Conservation (phyloP, 495 filamentous ascomycete species). For the Lasiosphaeria miniovina region DNA sequence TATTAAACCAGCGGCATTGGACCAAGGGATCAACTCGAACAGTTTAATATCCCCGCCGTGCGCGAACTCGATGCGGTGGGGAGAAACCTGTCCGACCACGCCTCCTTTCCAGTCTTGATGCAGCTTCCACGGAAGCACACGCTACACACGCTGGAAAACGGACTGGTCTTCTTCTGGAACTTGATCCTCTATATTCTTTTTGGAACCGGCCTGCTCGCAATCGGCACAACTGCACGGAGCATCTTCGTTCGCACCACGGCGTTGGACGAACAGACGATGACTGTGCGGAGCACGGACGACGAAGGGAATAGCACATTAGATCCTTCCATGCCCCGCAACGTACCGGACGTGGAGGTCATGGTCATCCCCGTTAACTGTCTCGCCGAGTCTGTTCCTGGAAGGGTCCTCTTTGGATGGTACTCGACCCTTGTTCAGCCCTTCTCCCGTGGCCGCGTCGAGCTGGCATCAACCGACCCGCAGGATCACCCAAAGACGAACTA, state of each 20-base stretch:
- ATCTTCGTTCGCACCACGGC: constrained; percentile 21
- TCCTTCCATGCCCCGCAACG: constrained; percentile 15
- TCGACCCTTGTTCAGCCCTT: constrained; percentile 33
- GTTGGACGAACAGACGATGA: constrained; percentile 22
- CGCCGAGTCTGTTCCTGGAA: constrained; percentile 3
- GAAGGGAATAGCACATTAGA: constrained; percentile 14
- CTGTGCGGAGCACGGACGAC: constrained; percentile 1
- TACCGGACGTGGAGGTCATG: constrained; percentile 31
- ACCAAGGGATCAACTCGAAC: constrained; percentile 37
- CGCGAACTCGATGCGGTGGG: constrained; percentile 33
- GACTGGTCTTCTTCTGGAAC: constrained; percentile 16
- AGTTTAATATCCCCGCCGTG: constrained; percentile 61
- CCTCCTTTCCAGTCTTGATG: constrained; percentile 20
- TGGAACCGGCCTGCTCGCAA: constrained; percentile 20
- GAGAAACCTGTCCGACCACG: constrained; percentile 23
- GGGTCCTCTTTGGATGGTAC: constrained; percentile 18
- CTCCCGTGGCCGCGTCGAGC: constrained; percentile 33
- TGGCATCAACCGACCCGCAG: constrained; percentile 32
- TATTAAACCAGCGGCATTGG: constrained; percentile 24
- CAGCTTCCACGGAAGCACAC: constrained; percentile 25
- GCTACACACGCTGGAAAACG: constrained; percentile 17
- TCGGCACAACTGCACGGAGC: constrained; percentile 10
- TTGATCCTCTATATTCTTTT: constrained; percentile 22
- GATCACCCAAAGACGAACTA: constrained; percentile 25
- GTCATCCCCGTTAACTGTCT: constrained; percentile 17